phyloP scores from a whole-genome alignment of 202 grass and related monocot genomes.

The Hordeum pubiflorum region DNA sequence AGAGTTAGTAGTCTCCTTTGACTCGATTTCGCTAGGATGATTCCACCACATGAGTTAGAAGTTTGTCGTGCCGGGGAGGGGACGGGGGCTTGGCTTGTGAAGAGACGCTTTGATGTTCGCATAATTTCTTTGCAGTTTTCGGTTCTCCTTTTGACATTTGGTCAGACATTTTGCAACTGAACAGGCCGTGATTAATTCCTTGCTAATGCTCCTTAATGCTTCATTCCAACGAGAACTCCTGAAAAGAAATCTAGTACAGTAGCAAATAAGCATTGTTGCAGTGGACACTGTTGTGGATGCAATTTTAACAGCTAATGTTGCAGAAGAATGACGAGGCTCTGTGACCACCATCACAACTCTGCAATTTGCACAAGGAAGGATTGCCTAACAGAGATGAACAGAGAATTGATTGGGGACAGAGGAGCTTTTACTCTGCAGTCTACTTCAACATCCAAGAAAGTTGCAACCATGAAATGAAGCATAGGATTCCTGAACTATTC shows the following conservation, averaged over 20 bases:
- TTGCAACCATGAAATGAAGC: background rate
- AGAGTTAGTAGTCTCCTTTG: background rate
- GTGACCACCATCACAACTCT: background rate
- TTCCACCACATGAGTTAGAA: background rate
- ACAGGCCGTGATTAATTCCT: background rate
- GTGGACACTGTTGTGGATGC: background rate
- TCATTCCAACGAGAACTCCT: background rate
- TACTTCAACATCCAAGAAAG: background rate
- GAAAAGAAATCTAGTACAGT: background rate
- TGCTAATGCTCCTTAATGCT: background rate
- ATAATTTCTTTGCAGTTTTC: background rate
- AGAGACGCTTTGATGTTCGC: background rate
- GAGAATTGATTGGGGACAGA: slow-evolving; percentile 25
- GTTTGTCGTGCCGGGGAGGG: background rate
- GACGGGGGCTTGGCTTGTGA: background rate
- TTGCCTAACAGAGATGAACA: background rate
- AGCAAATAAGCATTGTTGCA: background rate
- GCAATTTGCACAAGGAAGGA: slow-evolving; percentile 22
- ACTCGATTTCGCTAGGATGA: slow-evolving; percentile 17
- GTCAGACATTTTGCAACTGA: background rate
- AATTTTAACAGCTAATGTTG: background rate
- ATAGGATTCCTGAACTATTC: background rate
- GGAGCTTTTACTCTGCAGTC: background rate
- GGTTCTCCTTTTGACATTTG: background rate
- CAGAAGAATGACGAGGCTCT: background rate